Evolutionary conservation across 805 yeast genomes (phyloP).

Genomic region (Saccharomyces mikatae): DNA sequence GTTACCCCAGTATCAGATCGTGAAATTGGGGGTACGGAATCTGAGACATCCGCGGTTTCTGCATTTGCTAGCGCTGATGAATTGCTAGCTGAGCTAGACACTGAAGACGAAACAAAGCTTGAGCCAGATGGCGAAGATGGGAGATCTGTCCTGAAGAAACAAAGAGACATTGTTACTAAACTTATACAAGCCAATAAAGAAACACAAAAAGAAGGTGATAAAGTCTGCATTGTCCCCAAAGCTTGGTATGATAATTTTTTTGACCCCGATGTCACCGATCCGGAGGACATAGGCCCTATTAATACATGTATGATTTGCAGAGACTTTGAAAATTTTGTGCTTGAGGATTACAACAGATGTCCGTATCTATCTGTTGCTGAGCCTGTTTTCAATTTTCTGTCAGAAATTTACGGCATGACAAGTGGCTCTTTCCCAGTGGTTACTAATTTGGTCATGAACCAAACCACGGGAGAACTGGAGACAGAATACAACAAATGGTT

Average conservation of each 20-base stretch:
- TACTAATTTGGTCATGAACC: slow-evolving; percentile 31
- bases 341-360: slow-evolving; percentile 20
- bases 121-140: slow-evolving; percentile 5
- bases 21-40: background rate
- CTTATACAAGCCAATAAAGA: slow-evolving; percentile 9
- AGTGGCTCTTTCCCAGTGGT: slow-evolving; percentile 32
- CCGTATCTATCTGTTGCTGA: slow-evolving; percentile 36
- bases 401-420: slow-evolving; percentile 47
- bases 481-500: slow-evolving; percentile 33
- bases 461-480: slow-evolving; percentile 20
- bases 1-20: background rate
- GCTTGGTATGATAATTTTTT: slow-evolving; percentile 38
- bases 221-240: slow-evolving; percentile 41
- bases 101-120: background rate
- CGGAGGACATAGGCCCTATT: slow-evolving; percentile 39
- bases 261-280: slow-evolving; percentile 22
- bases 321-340: slow-evolving; percentile 37
- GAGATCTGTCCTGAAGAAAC: slow-evolving; percentile 2
- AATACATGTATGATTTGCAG: slow-evolving; percentile 40
- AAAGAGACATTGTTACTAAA: slow-evolving; percentile 13
- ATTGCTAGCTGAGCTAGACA: background rate
- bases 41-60: background rate
- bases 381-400: slow-evolving; percentile 37
- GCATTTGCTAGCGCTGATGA: background rate
- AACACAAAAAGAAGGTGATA: slow-evolving; percentile 38